A percentile compares a stretch with the other conserved stretches of the same genome.
These are phyloP conservation scores for Elsinoe batatas DNA, from an alignment of 2,329 filamentous ascomycete species.

Conservation along the genomic window DNA sequence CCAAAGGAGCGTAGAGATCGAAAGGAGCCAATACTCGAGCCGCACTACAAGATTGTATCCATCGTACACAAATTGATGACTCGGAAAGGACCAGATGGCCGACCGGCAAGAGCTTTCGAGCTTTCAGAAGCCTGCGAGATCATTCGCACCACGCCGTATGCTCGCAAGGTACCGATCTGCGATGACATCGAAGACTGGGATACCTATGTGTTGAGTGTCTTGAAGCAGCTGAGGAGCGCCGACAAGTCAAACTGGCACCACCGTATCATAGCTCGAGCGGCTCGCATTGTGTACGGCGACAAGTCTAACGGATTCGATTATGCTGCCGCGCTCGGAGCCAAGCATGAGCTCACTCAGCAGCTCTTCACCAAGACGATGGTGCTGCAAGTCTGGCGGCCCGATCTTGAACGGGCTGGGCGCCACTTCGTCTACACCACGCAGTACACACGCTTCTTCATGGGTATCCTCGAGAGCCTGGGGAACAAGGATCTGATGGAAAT, in stretches of 20 bases:
- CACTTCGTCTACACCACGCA: conserved; percentile 88
- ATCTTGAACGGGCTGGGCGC: conserved; percentile 70
- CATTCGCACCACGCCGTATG: conserved; percentile 45
- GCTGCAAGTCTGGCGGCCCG: conserved; percentile 90
- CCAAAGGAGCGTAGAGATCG: conserved; percentile 46
- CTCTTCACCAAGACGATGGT: conserved; percentile 93
- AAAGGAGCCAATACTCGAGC: conserved; percentile 74
- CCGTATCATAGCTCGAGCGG: conserved; percentile 70
- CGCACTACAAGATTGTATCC: conserved; percentile 83
- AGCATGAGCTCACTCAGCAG: conserved; percentile 69
- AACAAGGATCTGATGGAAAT: conserved; percentile 70
- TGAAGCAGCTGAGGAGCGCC: conserved; percentile 52
- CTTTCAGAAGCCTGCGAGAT: conserved; percentile 34
- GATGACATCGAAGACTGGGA: conserved; percentile 46
- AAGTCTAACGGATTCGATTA: conserved; percentile 33
- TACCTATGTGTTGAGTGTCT: conserved; percentile 52
- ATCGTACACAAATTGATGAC: conserved; percentile 71
- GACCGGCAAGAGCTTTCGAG: conserved; percentile 28
- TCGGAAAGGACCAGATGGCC: conserved; percentile 34
- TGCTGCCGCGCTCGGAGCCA: conserved; percentile 50
- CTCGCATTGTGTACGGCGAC: conserved; percentile 52
- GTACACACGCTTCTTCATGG: conserved; percentile 74
- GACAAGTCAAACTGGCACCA: conserved; percentile 96
- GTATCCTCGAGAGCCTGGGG: conserved; percentile 61
- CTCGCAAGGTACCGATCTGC: conserved; percentile 41